Percentiles rank a stretch among this genome's conserved stretches.
Conservation (phyloP, 768 basidiomycete genomes). For the Boletus barrowsii region DNA sequence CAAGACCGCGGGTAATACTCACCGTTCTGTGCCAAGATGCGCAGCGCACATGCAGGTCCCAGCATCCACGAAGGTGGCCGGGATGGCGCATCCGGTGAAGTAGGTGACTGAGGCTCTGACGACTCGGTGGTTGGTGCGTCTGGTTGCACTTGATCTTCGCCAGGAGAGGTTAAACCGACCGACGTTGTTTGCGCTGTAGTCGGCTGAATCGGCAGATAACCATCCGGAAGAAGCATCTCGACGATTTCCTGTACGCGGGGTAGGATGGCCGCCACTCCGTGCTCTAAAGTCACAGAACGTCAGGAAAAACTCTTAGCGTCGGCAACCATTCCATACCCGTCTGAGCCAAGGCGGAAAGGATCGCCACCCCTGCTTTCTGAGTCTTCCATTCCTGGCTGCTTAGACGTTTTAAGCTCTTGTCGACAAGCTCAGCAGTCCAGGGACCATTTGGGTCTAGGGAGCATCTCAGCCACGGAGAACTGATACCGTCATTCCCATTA, state of each 20-base stretch:
- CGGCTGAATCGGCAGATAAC: conserved; percentile 4
- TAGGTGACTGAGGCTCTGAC: neutral
- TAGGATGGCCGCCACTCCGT: conserved; percentile 12
- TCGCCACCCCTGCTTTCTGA: conserved; percentile 24
- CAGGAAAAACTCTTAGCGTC: neutral
- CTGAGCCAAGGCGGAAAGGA: conserved; percentile 21
- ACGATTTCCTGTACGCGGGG: conserved; percentile 9
- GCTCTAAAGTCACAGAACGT: conserved; percentile 3
- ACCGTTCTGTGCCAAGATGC: conserved; percentile 14
- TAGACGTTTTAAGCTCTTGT: conserved; percentile 7
- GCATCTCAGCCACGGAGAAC: neutral
- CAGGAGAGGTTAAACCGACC: neutral
- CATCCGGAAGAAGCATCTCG: conserved; percentile 17
- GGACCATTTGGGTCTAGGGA: conserved; percentile 6
- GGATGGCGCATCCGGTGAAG: neutral
- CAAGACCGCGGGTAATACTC: neutral
- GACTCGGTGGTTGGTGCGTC: neutral
- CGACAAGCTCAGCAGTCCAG: conserved; percentile 13
- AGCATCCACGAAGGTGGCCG: conserved; percentile 20
- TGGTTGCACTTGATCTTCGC: neutral
- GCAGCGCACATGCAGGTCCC: conserved; percentile 25
- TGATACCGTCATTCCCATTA: neutral
- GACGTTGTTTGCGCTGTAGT: neutral
- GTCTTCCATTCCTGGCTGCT: conserved; percentile 3
- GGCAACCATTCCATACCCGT: conserved; percentile 5